phyloP scores from a whole-genome alignment of 2,329 filamentous ascomycete genomes.

The Verticillium nonalfalfae region DNA sequence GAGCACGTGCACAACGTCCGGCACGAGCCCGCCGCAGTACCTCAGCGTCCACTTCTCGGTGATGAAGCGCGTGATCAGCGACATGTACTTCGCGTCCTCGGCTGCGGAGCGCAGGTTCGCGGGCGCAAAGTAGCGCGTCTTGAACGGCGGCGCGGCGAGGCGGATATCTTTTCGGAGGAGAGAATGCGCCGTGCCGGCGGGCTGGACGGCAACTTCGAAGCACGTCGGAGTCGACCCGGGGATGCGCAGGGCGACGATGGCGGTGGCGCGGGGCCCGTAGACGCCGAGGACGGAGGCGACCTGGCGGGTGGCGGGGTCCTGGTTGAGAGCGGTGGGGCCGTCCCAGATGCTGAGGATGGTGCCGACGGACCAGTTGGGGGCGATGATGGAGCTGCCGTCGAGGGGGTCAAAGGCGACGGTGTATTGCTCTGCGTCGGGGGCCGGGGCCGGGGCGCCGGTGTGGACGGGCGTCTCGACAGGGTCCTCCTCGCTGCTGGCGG shows the following conservation, averaged over 20 bases:
- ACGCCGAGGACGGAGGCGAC: conserved; percentile 46
- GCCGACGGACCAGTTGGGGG: conserved; percentile 51
- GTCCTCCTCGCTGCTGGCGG: conserved; percentile 56
- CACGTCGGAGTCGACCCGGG: conserved; percentile 32
- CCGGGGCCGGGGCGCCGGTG: not conserved
- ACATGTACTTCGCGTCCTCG: conserved; percentile 41
- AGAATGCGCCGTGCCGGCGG: conserved; percentile 11
- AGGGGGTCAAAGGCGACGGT: conserved; percentile 58
- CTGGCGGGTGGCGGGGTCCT: conserved; percentile 30
- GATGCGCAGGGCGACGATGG: conserved; percentile 45
- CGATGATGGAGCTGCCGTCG: conserved; percentile 56
- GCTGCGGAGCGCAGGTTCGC: conserved; percentile 54
- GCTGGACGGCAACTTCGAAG: conserved; percentile 36
- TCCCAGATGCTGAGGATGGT: conserved; percentile 57
- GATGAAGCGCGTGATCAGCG: conserved; percentile 43
- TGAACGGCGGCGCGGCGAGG: conserved; percentile 29
- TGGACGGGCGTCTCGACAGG: conserved; percentile 35
- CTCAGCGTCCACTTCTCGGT: conserved; percentile 49
- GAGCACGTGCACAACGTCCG: conserved; percentile 52
- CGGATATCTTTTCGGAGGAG: conserved; percentile 34
- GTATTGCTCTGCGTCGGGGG: conserved; percentile 34
- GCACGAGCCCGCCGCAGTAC: conserved; percentile 55
- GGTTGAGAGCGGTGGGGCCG: conserved; percentile 35
- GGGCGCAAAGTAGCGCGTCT: conserved; percentile 54
- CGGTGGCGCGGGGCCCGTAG: conserved; percentile 48